Evolutionary conservation across 1,284 basidiomycete genomes (phyloP).

Genomic region (Trametes pubescens): DNA sequence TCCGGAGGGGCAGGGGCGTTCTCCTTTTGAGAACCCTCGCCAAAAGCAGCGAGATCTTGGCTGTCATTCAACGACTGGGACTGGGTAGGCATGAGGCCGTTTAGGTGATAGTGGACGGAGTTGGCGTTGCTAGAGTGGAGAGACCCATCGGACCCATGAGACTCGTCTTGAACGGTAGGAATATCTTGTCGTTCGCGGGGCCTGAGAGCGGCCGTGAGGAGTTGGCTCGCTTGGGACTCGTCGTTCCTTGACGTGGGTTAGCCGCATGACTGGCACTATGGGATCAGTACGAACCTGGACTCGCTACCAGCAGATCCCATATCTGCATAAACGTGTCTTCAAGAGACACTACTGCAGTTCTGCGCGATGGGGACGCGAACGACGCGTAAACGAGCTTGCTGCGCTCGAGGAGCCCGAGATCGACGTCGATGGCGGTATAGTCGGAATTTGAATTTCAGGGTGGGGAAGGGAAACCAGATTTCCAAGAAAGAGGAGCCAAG

Average conservation of each 20-base stretch:
- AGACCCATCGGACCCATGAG: constrained; percentile 18
- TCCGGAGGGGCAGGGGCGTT: constrained; percentile 44
- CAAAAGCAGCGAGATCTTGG: constrained; percentile 41
- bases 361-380: neutral
- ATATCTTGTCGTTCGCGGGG: constrained; percentile 15
- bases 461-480: neutral
- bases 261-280: too few species aligned
- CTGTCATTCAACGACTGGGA: constrained; percentile 53
- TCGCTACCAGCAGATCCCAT: constrained; percentile 15
- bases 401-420: neutral
- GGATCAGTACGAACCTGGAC: constrained; percentile 18
- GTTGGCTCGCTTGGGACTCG: constrained; percentile 30
- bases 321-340: neutral
- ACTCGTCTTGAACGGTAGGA: neutral
- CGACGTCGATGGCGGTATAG: neutral
- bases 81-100: constrained; percentile 60
- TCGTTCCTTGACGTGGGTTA: constrained; percentile 16
- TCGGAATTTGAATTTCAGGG: neutral
- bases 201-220: constrained; percentile 28
- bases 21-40: constrained; percentile 60
- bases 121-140: constrained; percentile 21
- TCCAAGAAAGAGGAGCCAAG: neutral
- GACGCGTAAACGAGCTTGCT: constrained; percentile 5
- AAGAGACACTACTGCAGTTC: neutral
- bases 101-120: constrained; percentile 56